Evolutionary conservation across 805 yeast genomes (phyloP), one percentile per base, ranked within the genome.

Genomic region (Hanseniaspora clermontiae): DNA sequence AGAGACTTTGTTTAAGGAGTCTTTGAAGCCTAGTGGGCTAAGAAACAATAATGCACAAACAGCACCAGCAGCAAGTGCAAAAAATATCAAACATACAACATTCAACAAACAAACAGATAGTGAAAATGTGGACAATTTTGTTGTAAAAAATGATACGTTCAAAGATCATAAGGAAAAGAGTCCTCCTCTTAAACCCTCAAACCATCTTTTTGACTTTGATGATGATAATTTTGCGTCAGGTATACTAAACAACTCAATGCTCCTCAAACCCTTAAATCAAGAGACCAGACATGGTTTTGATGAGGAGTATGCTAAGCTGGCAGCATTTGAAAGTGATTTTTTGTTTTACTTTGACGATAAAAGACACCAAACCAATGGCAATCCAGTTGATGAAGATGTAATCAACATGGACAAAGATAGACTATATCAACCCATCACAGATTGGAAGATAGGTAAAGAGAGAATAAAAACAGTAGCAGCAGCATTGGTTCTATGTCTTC

Each of bases 391-490:
- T 1, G 78, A 74, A 10, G 81, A 76, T 34, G 82, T 79, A 63
- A 77, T 76, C 60, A 60, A 61, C 14, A 64, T 66, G 29, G 77
- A 76, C 56, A 69, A 67, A 27, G 75, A 76, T 47, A 61, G 62
- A 12, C 78, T 77, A 60, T 82, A 77, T 66, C 87, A 84, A 65
- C 84, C 87, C 3, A 83, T 86, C 2, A 70, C 80, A 2, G 97
- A 91, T 65, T 93, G 98, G 98, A 85, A 95, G 61, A 78, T 83
- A 34, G 85, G 88, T 77, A 81, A 84, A 59, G 96, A 89, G 62
- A 79, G 96, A 46, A 95, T 86, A 65, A 86, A 90, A 66, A 93
- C 98, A 1, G 88, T 90, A 12, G 83, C 87, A 55, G 98, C 97
- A 0, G 97, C 96, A 15, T 73, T 93, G 9, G 89, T 93, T 51